A percentile compares a stretch with the other conserved stretches of the same genome.
Evolutionary conservation across 768 basidiomycete species (phyloP).

Genomic region (Mycena epipterygia): DNA sequence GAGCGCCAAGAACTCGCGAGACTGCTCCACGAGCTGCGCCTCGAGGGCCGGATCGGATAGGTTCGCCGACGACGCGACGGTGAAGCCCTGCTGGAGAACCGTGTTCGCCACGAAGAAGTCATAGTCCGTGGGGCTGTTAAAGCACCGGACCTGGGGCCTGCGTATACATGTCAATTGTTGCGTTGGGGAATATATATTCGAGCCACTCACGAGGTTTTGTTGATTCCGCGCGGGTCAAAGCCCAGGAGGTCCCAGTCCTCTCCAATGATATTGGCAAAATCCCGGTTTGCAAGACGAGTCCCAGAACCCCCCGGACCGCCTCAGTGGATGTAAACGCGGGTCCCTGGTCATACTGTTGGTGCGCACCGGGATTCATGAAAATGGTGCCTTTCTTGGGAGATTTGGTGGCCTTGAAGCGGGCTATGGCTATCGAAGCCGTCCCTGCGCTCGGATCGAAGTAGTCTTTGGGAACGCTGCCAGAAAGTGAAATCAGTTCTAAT

Average conservation of each 20-base stretch:
- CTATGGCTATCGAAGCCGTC: conserved; percentile 38
- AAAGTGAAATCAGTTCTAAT: neutral
- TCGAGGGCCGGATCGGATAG: conserved; percentile 30
- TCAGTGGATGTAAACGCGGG: neutral
- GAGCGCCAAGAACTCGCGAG: conserved; percentile 36
- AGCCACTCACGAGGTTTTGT: conserved; percentile 32
- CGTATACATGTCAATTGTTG: neutral
- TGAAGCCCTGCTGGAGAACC: conserved; percentile 40
- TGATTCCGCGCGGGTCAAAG: conserved; percentile 46
- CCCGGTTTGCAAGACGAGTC: conserved; percentile 25
- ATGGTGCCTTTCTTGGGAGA: conserved; percentile 39
- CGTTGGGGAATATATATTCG: too few species aligned
- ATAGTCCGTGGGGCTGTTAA: conserved; percentile 13
- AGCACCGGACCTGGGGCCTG: conserved; percentile 39
- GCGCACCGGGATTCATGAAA: conserved; percentile 41
- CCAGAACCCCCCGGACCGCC: conserved; percentile 46
- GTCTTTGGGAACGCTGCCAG: conserved; percentile 41
- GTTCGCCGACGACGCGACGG: conserved; percentile 33
- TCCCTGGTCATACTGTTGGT: neutral
- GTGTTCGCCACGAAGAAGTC: conserved; percentile 40
- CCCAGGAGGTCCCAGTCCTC: conserved; percentile 46
- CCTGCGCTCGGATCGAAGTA: conserved; percentile 38
- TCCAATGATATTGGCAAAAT: conserved; percentile 40
- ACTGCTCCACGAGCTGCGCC: conserved; percentile 36
- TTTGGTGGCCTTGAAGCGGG: conserved; percentile 35